Base-by-base conservation (phyloP, 1,139 yeast genomes). In the Geotrichum australiense region DNA sequence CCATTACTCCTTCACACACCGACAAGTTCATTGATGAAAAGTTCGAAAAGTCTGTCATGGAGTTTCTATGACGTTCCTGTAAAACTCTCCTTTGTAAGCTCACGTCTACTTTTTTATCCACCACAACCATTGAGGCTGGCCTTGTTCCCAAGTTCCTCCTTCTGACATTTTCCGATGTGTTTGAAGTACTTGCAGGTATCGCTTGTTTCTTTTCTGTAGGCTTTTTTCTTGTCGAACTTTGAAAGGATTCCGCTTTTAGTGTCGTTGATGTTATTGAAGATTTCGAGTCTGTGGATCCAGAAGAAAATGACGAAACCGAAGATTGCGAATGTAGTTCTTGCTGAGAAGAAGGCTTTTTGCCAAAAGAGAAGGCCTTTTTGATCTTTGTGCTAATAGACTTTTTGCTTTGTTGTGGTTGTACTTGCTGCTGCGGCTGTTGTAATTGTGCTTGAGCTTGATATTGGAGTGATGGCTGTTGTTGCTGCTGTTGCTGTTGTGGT, bases 301-400 rank as follows among this genome's bases (percentile, higher is more conserved):
- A 35, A 7, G 37, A 36, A 5, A 37, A 24, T 25, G 40, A 22
- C n/a, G n/a, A n/a, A 10, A 14, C 8, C 12, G 14, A 8, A 27
- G 30, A 27, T 6, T 7, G 6, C 6, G 30, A 27, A 10, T 12
- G 33, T 22, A 27, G 20, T 38, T 36, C 41, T 34, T 41, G 46
- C n/a, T 53, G 53, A 41, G 55, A 53, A 3, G 56, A 44, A n/a
- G n/a, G 20, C 37, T 36, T 42, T 34, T 41, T 47, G 12, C 53
- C 53, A 41, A 56, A 53, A 3, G 56, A 44, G 24, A 56, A 53
- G 4, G 56, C 59, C 45, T 53, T 54, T 28, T 48, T 53, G 31
- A 56, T 42, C 35, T 47, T 47, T 11, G 48, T 43, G 6, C 53
- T 49, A 32, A 54, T 41, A 14, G 50, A 38, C 3, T 39, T 35